Base-by-base conservation (phyloP, 2,329 filamentous ascomycete genomes). In the Kalaharituber pfeilii region DNA sequence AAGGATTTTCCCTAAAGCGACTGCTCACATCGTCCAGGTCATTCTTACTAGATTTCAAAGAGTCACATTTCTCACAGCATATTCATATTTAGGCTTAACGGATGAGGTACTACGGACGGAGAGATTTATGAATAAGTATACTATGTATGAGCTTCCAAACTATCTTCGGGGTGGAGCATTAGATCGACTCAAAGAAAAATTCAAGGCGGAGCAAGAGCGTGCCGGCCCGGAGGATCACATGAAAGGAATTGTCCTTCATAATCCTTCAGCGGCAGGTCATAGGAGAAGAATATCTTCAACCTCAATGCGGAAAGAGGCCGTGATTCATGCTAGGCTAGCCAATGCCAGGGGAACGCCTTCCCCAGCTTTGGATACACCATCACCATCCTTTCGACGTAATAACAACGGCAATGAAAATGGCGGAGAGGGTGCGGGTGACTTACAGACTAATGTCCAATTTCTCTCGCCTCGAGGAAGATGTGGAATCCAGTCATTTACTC, bases 231-330 rank as follows among this genome's bases (percentile, higher is more conserved):
- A 91, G 63, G 86, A 95, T 57, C 78, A 82, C 18, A 81, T 79
- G 59, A 96, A 96, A 68, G 93, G 91, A 0, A 96, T 98, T 62
- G 91, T 93, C 4, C 72, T 98, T 36, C 91, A 98, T 66, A 98
- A 96, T 63, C 78, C 80, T 8, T 80, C 64, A 66, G 76, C 66
- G 18, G 56, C 50, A 7, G 52, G 54, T 9, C 75, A 78, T 50
- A 77, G 80, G 47, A 77, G 82, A 53, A 78, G 83, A 56, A 77
- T 82, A 54, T 86, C 87, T 0, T 85, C 79, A 11, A 65, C 68
- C 53, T 28, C 67, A 1, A 63, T 69, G 7, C 62, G 64, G 24
- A 67, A 64, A 28, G 70, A 71, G 15, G 66, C 67, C 8, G 59
- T 65, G 7, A 74, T 72, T 39, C 75, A 61, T 33, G 59, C 59